phyloP scores from a whole-genome alignment of 768 basidiomycete species.

The Boletales sp. region DNA sequence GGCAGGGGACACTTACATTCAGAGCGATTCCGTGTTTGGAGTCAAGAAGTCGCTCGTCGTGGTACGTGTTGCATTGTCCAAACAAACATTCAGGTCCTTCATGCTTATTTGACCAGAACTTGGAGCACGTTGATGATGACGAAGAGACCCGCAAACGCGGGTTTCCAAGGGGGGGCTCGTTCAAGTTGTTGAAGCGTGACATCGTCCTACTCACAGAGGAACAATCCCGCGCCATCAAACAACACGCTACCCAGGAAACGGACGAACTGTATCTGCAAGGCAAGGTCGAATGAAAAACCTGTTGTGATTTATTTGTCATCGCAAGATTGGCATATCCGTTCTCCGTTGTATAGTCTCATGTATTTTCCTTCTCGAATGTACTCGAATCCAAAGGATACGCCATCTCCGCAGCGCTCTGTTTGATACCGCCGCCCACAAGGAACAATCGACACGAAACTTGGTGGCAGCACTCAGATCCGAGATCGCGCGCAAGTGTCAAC shows the following conservation, averaged over 20 bases:
- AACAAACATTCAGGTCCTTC: neutral
- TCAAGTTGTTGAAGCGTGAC: constrained; percentile 46
- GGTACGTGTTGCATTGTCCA: constrained; percentile 39
- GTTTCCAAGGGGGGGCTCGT: constrained; percentile 43
- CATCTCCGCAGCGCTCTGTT: too few relatives aligned
- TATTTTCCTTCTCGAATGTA: too few relatives aligned
- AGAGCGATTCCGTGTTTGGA: constrained; percentile 77
- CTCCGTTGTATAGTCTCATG: too few relatives aligned
- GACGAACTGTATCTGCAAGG: neutral
- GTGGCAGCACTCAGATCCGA: too few relatives aligned
- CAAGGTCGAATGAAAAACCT: neutral
- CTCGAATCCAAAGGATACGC: too few relatives aligned
- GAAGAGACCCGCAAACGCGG: constrained; percentile 49
- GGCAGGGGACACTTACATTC: constrained; percentile 61
- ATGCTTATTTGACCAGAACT: constrained; percentile 35
- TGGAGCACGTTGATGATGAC: constrained; percentile 52
- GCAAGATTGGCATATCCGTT: too few relatives aligned
- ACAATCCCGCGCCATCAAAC: constrained; percentile 34
- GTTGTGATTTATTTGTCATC: too few relatives aligned
- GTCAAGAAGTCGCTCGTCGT: constrained; percentile 76
- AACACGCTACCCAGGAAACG: constrained; percentile 12
- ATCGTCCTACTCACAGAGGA: constrained; percentile 42
- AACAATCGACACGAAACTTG: too few relatives aligned
- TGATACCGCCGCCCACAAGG: too few relatives aligned
- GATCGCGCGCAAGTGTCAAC: too few relatives aligned